phyloP scores from a whole-genome alignment of 2,329 filamentous ascomycete species.

The Paramyrothecium roridum region DNA sequence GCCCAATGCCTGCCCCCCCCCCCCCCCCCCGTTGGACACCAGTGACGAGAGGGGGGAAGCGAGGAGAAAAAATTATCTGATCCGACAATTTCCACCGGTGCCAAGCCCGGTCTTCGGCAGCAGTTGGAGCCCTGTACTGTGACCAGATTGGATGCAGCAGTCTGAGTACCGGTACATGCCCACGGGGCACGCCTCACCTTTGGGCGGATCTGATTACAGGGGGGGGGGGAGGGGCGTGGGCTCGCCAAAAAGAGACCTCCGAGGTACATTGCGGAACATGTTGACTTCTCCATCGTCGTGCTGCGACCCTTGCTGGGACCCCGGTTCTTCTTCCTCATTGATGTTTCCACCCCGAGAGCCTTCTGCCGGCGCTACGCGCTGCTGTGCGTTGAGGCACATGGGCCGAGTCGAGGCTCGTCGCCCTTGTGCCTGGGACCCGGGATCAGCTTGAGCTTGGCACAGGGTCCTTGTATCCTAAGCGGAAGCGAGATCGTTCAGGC shows the following conservation, averaged over 20 bases:
- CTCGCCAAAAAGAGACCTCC: not conserved
- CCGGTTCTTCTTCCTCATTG: not conserved
- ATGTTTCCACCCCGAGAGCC: not conserved
- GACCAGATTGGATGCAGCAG: not conserved
- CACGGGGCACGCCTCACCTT: not conserved
- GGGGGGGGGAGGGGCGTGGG: not conserved
- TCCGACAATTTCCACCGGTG: constrained; percentile 19
- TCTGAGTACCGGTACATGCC: not conserved
- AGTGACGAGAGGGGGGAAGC: constrained; percentile 3
- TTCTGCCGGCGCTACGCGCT: no score
- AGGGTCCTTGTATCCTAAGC: no score
- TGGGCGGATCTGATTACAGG: not conserved
- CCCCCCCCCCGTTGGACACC: constrained; percentile 2
- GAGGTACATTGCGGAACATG: not conserved
- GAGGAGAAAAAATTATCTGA: constrained; percentile 29
- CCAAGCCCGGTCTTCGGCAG: not conserved
- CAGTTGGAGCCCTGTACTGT: not conserved
- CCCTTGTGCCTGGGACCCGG: no score
- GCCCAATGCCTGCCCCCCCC: no score
- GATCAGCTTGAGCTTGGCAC: no score
- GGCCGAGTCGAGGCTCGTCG: no score
- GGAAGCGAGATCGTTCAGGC: no score
- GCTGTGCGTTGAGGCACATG: no score
- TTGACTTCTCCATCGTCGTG: not conserved
- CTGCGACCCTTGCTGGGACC: not conserved